Evolutionary conservation across 495 filamentous ascomycete species (phyloP).

Genomic region (Sporormia fimetaria): DNA sequence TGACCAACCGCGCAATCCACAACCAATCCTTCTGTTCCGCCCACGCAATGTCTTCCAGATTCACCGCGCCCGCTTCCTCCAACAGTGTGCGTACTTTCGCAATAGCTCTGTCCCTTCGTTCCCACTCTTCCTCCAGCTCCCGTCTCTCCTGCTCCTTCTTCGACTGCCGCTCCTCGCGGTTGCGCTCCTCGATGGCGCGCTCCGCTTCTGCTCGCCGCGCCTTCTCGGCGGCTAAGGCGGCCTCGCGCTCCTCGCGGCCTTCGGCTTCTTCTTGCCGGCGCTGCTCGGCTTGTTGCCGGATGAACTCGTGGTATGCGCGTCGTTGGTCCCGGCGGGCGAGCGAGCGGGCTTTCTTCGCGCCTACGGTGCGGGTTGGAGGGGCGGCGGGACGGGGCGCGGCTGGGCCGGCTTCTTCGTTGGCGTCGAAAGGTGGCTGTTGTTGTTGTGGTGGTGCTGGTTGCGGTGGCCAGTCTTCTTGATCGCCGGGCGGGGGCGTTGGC

Average conservation of each 20-base stretch:
- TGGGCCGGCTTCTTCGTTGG: conserved; percentile 4
- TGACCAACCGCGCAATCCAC: conserved; percentile 30
- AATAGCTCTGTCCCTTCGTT: conserved; percentile 30
- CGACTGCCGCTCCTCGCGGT: conserved; percentile 27
- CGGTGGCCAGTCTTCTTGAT: background rate
- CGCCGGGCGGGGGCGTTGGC: conserved; percentile 16
- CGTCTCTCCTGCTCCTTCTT: conserved; percentile 25
- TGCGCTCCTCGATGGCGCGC: conserved; percentile 31
- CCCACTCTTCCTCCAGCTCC: conserved; percentile 28
- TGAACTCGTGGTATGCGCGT: conserved; percentile 40
- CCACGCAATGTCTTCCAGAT: conserved; percentile 25
- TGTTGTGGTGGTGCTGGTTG: conserved; percentile 1
- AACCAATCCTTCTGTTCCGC: conserved; percentile 20
- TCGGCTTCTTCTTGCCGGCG: conserved; percentile 30
- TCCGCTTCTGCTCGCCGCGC: conserved; percentile 33
- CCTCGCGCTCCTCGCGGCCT: conserved; percentile 33
- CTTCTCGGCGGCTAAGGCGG: conserved; percentile 32
- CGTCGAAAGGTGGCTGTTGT: conserved; percentile 7
- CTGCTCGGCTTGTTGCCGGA: conserved; percentile 33
- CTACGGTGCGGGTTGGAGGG: conserved; percentile 30
- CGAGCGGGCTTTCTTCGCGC: conserved; percentile 40
- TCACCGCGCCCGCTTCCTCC: conserved; percentile 24
- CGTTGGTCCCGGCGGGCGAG: conserved; percentile 39
- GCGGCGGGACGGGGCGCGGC: conserved; percentile 6
- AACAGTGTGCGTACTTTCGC: conserved; percentile 25